Evolutionary conservation across 78 protist genomes (phyloP), one percentile per base, ranked within the genome.

Genomic region (Acrasis kona): DNA sequence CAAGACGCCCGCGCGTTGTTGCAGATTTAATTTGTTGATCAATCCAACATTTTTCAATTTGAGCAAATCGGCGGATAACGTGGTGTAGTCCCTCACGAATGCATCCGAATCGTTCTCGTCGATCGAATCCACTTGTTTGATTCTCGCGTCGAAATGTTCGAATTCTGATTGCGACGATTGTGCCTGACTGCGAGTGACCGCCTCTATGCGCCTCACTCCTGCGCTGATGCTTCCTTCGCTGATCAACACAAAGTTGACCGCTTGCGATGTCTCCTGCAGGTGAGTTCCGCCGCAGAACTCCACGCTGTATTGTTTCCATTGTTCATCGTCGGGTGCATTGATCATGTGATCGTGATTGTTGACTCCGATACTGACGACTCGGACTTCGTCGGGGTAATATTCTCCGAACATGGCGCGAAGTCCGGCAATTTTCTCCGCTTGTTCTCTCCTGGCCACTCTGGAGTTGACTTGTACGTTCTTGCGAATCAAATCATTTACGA

Each of bases 221-320:
- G 84, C 82, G 30, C 83, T 80, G 1, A 92, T 9, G 39, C 88
- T 89, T 66, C 86, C 96, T 77, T 96, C 98, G 27, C 73, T 2
- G 67, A 91, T 10, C 29, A 93, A 64, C 69, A 80, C 84, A 32
- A 90, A 94, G 39, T 8, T 31, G 41, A 61, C 72, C 12, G 89
- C 83, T 58, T 90, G 91, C 32, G 76, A 58, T 6, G 93, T 41
- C 65, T 68, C 68, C 41, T 32, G 29, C 28, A 95, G 5, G 75
- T 95, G 98, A 28, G 93, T 95, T 2, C 88, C 97, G 39, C 95
- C 96, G 80, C 95, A 91, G 74, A 92, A 87, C 79, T 96, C 96
- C 37, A 94, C 73, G 10, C 92, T 80, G 79, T 50, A 67, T 67
- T 19, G 69, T 73, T 31, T 9, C 93, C 92, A 84, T 40, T 79